Evolutionary conservation across 345 rosid genomes (phyloP), one percentile per base, ranked within the genome.

Genomic region (Bruguiera sexangula): DNA sequence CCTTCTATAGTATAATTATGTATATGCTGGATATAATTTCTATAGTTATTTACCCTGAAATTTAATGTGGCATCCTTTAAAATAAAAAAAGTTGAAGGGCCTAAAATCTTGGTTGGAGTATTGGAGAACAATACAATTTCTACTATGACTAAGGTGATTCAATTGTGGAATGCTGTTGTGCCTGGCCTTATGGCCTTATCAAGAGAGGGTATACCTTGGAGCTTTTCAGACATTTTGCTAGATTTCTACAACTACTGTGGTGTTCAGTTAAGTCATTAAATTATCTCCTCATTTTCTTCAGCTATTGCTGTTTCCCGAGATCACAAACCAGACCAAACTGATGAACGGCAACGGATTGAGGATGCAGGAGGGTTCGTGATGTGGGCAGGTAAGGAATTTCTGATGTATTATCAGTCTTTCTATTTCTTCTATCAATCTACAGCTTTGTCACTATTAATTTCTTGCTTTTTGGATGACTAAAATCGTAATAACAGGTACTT

Each of bases 351-450:
- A 68, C 82, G 99, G 54, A 96, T 96, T 70, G 99, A 96, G 81
- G 89, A 92, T 79, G 99, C 99, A 6, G 99, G 99, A 69, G 99
- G 99, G 60, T 96, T 96, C 78, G 98, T 96, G 62, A 92, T 92
- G 96, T 96, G 99, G 99, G 99, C 99, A 77, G 99, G 99, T 88
- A 68, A 72, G 82, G 53, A 52, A 55, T 46, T 37, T 13, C 50
- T 43, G 16, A 43, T 43, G 36, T 37, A 21, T 60, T 11, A 21
- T 60, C 66, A 37, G 8, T 64, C 59, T 46, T 59, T 62, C 11
- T 52, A 59, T 50, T 62, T 43, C 21, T 18, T 65, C 5, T 51
- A 22, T 26, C 19, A 7, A 5, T 48, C 8, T 8, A 52, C 57
- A 22, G 24, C 60, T 31, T 66, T 4, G 10, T 8, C 1, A 19